Evolutionary conservation across 192 early-diverging fungal species (phyloP), one percentile per base, ranked within the genome.

Genomic region (Backusella circina): DNA sequence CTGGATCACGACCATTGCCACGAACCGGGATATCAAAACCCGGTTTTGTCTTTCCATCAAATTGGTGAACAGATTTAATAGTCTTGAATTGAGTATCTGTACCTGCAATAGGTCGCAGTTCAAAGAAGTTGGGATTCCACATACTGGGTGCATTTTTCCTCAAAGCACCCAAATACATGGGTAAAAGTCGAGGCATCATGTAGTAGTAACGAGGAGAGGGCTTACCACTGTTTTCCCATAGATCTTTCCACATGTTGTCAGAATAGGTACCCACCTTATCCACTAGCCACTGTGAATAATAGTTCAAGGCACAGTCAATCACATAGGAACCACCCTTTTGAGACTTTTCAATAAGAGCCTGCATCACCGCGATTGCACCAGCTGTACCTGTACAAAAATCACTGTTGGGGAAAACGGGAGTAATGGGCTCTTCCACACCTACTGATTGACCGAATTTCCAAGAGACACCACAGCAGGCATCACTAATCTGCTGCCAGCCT

Each of bases 401-500:
- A 23, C 54, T 61, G 54, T 61, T 61, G 18, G 54, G 54, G 1
- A 61, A 61, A 61, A 61, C 54, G 1, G 54, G 54, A 2, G 54
- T 61, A 12, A 61, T 61, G 2, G 54, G 23, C 23, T 61, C 54
- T 10, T 61, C 54, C 1, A 61, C 47, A 16, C 72, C 72, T 12
- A 73, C 47, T 1, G 72, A 31, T 31, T 73, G 50, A 30, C 38
- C 47, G n/a, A 73, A 73, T n/a, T 23, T 26, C 51, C 72, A 61
- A 3, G 72, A 73, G 1, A 73, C 57, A 38, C 72, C 72, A 12
- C 51, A 64, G 30, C 44, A 47, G 9, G 51, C 57, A 65, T 73
- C 72, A 32, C 50, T 61, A 18, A 73, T 65, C 21, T 73, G 72
- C 18, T 73, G 72, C 72, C 72, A 73, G 1, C 72, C 72, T 36